Evolutionary conservation across 331 rosid species (phyloP).

Genomic region (Cucumis variabilis): DNA sequence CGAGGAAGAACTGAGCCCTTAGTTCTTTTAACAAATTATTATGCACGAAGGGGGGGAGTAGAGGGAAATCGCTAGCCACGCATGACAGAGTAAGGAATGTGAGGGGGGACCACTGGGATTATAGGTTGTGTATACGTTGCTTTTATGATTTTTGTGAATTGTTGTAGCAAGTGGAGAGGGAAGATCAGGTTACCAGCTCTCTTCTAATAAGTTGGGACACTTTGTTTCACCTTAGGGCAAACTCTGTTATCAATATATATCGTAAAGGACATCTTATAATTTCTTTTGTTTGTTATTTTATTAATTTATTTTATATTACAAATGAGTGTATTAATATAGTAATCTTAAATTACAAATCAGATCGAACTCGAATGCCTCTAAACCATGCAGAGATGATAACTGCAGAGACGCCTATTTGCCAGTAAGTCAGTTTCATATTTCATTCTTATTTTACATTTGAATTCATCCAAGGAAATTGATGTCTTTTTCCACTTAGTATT

Average conservation of each 20-base stretch:
- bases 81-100: too few relatives aligned
- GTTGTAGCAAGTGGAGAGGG: neutral
- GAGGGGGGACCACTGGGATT: neutral
- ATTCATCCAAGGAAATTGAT: slow-evolving; percentile 1
- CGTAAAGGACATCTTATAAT: neutral
- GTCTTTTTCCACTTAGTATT: neutral
- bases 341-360: slow-evolving; percentile 42
- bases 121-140: neutral
- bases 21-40: neutral
- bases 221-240: neutral
- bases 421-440: slow-evolving; percentile 45
- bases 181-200: neutral
- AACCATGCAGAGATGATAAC: slow-evolving; percentile 69
- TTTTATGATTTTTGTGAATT: neutral
- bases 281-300: neutral
- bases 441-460: neutral
- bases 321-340: slow-evolving; percentile 20
- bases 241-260: neutral
- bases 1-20: too few relatives aligned
- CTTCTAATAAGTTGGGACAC: neutral
- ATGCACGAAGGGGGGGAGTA: neutral
- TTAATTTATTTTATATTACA: neutral
- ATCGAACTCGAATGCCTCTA: slow-evolving; percentile 68
- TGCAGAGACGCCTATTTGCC: slow-evolving; percentile 58
- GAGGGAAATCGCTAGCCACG: too few relatives aligned